Evolutionary conservation across 305 asterid species (phyloP), one percentile per base, ranked within the genome.

Genomic region (Galium porrigens): DNA sequence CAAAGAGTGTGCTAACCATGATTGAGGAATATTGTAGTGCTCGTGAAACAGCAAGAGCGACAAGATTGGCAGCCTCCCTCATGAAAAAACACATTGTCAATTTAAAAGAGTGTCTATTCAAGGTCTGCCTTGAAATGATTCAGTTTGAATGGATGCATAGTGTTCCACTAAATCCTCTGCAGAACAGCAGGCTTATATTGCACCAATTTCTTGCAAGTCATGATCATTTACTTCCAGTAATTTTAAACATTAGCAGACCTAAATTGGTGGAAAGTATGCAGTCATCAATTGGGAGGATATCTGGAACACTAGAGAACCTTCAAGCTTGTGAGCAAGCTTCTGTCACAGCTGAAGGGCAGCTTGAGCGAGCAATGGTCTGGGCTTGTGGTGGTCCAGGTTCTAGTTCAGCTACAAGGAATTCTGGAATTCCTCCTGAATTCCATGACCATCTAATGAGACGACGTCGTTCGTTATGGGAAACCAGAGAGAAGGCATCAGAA

Each of bases 361-460:
- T 94, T 72, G 97, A 94, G 86, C 84, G 99, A 81, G 99, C 99
- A 63, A 87, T 94, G 99, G 81, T 86, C 83, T 94, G 99, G 97
- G 99, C 99, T 72, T 94, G 99, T 81, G 97, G 96, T 71, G 88
- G 95, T 60, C 85, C 96, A 56, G 84, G 81, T 81, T 78, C 96
- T 72, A 77, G 74, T 71, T 65, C 92, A 70, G 70, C 62, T 64
- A 86, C 87, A 33, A 82, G 88, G 82, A 86, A 77, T 84, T 68
- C 94, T 63, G 95, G 99, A 76, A 81, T 94, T 75, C 96, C 99
- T 53, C 76, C 79, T 55, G 96, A 90, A 72, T 94, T 90, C 66
- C 96, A 90, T 66, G 88, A 88, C 64, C 99, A 94, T 83, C 72
- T 94, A 79, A 72, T 74, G 39, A 82, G 78, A 73, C 81, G 99